Conservation (phyloP, 208 protist species). For the Wallacemonas sp. region DNA sequence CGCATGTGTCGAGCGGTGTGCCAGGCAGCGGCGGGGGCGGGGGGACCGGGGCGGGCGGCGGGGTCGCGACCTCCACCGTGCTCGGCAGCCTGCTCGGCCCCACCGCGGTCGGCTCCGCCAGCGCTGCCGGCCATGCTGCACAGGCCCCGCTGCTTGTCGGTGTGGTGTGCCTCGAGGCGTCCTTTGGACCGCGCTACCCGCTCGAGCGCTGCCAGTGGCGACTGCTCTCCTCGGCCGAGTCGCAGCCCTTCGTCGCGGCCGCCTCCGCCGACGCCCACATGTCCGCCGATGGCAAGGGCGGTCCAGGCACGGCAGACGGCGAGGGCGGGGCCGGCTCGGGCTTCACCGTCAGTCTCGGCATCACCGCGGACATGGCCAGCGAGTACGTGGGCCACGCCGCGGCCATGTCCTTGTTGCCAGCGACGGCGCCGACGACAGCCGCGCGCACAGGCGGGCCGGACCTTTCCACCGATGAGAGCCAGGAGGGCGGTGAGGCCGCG, state of each 20-base stretch:
- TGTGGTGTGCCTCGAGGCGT: conserved; percentile 33
- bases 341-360: conserved; percentile 9
- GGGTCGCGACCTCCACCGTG: background rate
- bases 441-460: background rate
- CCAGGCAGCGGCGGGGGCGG: background rate
- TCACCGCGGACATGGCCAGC: background rate
- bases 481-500: background rate
- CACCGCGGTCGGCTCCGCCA: background rate
- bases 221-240: conserved; percentile 9
- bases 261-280: background rate
- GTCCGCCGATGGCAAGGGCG: background rate
- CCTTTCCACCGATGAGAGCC: too few species aligned
- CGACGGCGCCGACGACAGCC: background rate
- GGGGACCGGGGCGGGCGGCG: background rate
- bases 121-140: background rate
- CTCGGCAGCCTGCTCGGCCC: background rate
- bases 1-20: background rate
- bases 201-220: conserved; percentile 49
- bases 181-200: conserved; percentile 48
- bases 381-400: background rate
- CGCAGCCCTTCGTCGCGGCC: background rate
- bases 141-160: conserved; percentile 20
- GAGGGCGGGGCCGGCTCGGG: background rate
- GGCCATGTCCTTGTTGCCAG: background rate
- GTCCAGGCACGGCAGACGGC: background rate